Evolutionary conservation across 73 alveolate species (phyloP), one percentile per base, ranked within the genome.

Genomic region (Diophrys appendiculata): DNA sequence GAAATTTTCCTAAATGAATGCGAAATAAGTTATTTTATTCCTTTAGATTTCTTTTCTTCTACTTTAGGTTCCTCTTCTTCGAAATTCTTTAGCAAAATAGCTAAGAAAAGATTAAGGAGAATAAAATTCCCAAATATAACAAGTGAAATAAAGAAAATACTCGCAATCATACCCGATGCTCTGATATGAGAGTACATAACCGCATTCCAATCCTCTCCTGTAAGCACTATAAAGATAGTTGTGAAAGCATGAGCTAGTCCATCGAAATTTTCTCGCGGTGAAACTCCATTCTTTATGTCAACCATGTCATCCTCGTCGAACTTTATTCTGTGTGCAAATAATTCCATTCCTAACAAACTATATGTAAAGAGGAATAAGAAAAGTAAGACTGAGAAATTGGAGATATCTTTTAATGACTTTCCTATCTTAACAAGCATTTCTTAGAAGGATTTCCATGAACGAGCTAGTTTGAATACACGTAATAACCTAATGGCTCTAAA

Each of bases 401-500:
- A 26, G 2, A 85, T 81, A 72, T 77, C 93, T 33, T 77, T 71
- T 30, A 85, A 23, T 0, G 87, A 78, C 25, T 29, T 29, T 3
- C 84, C 87, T 0, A 85, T 78, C 29, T 73, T 78, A 11, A 25
- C 64, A 2, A 90, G 79, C 14, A 90, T 69, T 18, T 86, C 91
- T 52, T 85, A 68, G 32, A 85, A 85, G 28, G 76, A 65, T 52
- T 77, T 78, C 93, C 93, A 85, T 23, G 81, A 33, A 32, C 80
- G 54, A 8, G 85, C 93, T 1, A 78, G 79, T 67, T 85, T 78
- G 54, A 92, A 87, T 23, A 90, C 90, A 78, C 98, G 76, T 14
- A 92, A 83, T 0, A 92, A 70, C 60, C 98, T 69, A 11, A 92
- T 54, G 0, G 92, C 84, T 82, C 96, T 81, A 30, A 90, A 90